A percentile compares a stretch with the other conserved stretches of the same genome.
phyloP scores from a whole-genome alignment of 768 basidiomycete genomes.

The Russula abietina region DNA sequence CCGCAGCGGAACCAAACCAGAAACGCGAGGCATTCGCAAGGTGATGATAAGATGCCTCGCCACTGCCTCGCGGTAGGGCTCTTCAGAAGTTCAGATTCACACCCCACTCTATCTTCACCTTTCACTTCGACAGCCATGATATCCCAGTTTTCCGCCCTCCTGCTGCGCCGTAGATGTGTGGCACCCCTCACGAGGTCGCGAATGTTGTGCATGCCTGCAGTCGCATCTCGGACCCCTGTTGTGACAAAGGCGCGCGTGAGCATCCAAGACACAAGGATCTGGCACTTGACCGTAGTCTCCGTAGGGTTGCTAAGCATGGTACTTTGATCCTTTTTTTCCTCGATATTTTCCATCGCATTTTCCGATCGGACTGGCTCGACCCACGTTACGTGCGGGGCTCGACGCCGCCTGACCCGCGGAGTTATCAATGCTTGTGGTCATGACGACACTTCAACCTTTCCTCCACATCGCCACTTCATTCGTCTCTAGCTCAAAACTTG shows the following conservation, averaged over 20 bases:
- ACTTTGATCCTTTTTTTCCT: background rate
- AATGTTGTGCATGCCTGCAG: background rate
- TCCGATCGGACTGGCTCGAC: background rate
- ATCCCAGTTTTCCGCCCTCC: background rate
- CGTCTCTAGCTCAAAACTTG: background rate
- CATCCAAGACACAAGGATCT: background rate
- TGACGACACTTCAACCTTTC: background rate
- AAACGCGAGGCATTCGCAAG: background rate
- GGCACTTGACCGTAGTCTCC: constrained; percentile 3
- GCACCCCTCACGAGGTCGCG: background rate
- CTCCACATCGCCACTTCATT: background rate
- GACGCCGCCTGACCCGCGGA: background rate
- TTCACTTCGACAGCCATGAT: constrained; percentile 10
- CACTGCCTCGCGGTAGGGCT: constrained; percentile 16
- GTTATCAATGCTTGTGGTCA: background rate
- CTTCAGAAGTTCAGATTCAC: background rate
- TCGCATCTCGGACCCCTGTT: background rate
- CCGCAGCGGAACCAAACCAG: constrained; percentile 4
- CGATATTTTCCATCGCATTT: background rate
- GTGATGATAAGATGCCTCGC: background rate
- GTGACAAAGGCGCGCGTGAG: background rate
- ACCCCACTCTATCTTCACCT: background rate
- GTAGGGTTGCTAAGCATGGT: constrained; percentile 13
- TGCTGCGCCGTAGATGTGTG: background rate
- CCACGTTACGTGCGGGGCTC: background rate